phyloP scores from a whole-genome alignment of 225 moss, liverwort and hornwort genomes.

The Anthoceros angustus region DNA sequence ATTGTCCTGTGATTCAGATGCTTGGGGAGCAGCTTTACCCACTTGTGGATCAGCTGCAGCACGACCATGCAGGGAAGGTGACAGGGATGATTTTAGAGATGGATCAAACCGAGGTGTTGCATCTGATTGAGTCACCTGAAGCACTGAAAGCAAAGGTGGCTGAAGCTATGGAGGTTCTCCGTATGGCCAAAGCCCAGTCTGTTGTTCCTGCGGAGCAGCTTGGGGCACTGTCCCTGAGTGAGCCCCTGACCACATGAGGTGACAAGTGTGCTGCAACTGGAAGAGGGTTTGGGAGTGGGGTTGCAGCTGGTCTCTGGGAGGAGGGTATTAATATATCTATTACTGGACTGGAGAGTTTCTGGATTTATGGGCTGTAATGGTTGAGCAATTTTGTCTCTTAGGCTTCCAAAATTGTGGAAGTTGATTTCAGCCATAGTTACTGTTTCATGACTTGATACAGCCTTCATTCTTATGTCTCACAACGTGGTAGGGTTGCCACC shows the following conservation, averaged over 20 bases:
- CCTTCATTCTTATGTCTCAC: neutral
- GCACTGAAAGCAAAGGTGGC: slow-evolving; percentile 85
- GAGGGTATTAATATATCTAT: neutral
- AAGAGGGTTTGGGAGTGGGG: neutral
- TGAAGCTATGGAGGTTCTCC: slow-evolving; percentile 89
- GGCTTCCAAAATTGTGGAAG: neutral
- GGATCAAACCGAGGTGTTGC: slow-evolving; percentile 96
- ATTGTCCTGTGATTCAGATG: slow-evolving; percentile 33
- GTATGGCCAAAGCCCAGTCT: slow-evolving; percentile 69
- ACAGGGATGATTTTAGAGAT: slow-evolving; percentile 97
- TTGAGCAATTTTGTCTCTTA: neutral
- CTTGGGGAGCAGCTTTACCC: slow-evolving; percentile 93
- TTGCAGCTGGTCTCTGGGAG: neutral
- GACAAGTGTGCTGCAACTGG: neutral
- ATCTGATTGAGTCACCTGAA: slow-evolving; percentile 92
- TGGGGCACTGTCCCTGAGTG: slow-evolving; percentile 36
- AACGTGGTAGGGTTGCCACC: neutral
- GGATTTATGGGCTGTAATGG: slow-evolving; percentile 1
- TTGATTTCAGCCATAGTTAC: neutral
- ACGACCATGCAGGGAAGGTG: slow-evolving; percentile 83
- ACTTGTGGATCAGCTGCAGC: slow-evolving; percentile 70
- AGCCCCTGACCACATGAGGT: slow-evolving; percentile 8
- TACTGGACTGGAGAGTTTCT: neutral
- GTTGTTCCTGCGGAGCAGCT: slow-evolving; percentile 58
- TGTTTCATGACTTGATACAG: neutral